Percentiles rank a stretch among this genome's conserved stretches.
These are phyloP conservation scores for Citrus inodora DNA, from an alignment of 345 rosid genomes.

Conservation along the genomic window DNA sequence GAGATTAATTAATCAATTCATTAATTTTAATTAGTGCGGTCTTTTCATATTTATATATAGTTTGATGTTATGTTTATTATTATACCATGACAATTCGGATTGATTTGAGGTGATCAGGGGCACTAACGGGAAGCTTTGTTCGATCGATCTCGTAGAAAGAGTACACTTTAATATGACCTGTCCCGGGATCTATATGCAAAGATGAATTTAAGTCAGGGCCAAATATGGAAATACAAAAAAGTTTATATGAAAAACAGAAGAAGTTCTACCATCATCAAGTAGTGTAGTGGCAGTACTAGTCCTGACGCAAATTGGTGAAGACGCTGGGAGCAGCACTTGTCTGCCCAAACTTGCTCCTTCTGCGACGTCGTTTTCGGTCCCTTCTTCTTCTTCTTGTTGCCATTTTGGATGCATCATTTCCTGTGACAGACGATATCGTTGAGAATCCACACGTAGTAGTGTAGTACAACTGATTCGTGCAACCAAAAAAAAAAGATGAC, in stretches of 20 bases:
- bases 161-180: constrained; percentile 54
- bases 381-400: constrained; percentile 16
- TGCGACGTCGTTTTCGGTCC: constrained; percentile 13
- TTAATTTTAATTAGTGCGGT: neutral
- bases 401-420: constrained; percentile 22
- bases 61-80: neutral
- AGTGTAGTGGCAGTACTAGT: constrained; percentile 2
- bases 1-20: neutral
- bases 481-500: neutral
- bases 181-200: constrained; percentile 13
- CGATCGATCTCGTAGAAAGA: constrained; percentile 74
- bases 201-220: neutral
- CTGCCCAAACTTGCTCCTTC: constrained; percentile 14
- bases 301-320: constrained; percentile 1
- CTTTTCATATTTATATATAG: neutral
- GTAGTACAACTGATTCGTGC: too few relatives aligned
- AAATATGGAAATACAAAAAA: neutral
- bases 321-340: constrained; percentile 12
- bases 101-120: constrained; percentile 57
- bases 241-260: neutral
- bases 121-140: constrained; percentile 45
- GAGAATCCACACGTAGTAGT: too few relatives aligned
- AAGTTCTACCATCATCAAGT: neutral
- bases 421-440: neutral
- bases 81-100: constrained; percentile 71